Evolutionary conservation across 169 alveolate species (phyloP), one percentile per base, ranked within the genome.

Genomic region (Eimeria necatrix): DNA sequence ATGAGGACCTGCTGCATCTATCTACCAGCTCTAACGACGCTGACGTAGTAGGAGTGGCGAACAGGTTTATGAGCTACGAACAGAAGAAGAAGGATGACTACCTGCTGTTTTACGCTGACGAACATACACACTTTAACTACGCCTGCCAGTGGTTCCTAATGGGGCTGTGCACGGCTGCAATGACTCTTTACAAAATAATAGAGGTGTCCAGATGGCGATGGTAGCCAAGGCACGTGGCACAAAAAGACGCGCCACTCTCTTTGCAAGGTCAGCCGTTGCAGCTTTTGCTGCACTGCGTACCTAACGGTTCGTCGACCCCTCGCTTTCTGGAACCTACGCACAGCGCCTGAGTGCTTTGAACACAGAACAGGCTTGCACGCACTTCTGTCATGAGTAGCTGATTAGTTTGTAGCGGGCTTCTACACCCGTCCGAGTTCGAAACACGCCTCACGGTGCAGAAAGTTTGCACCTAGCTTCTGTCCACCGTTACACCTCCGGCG

Each of bases 111-210:
- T 98, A 97, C 91, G 99, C 99, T 12, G 99, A 97, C 93, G 98
- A 98, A 68, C 97, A 96, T 94, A 98, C 98, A 0, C 99, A 98
- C 94, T 96, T 97, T 95, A 98, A 97, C 97, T 98, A 98, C 83
- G 99, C 99, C 53, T 95, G 97, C 87, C 99, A 98, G 96, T 98
- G 99, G 99, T 97, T 96, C 94, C 96, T 96, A 24, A 94, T 94
- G 96, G 96, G 94, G 4, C 93, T 96, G 4, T 91, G 95, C 83
- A 61, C 91, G 53, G 84, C 93, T 52, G 92, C 94, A 88, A 96
- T 96, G 97, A 96, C 97, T 56, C 64, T 94, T 68, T 96, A 96
- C 95, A 96, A 96, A 81, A 53, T 96, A 46, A 83, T 96, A 24
- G 96, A 96, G 41, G 97, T 96, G 60, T 94, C 93, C 64, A 78